These are phyloP conservation scores for Oryza meridionalis DNA, from an alignment of 176 grass and related monocot genomes.

Conservation along the genomic window DNA sequence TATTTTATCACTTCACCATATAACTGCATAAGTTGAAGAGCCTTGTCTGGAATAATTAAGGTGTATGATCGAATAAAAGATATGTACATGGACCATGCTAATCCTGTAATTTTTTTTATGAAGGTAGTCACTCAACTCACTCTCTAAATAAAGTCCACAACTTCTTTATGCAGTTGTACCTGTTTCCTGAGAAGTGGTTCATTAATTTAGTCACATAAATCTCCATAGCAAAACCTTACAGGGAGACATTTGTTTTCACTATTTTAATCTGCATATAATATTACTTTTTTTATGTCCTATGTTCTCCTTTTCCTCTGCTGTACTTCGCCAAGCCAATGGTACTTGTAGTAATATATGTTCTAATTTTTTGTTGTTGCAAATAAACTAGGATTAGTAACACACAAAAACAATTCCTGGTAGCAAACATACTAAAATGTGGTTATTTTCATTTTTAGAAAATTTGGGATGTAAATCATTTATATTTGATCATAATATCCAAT, in stretches of 20 bases:
- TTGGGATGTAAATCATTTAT: neutral
- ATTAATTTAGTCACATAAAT: slow-evolving; percentile 1
- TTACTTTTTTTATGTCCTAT: neutral
- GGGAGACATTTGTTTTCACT: neutral
- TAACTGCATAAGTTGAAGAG: neutral
- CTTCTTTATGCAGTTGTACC: neutral
- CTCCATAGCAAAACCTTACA: neutral
- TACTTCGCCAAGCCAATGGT: neutral
- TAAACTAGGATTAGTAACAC: neutral
- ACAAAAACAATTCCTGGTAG: neutral
- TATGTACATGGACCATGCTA: neutral
- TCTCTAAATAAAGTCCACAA: neutral
- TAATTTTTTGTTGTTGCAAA: neutral
- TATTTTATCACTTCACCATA: slow-evolving; percentile 22
- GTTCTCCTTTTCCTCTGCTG: neutral
- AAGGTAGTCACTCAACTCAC: neutral
- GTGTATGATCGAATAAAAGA: neutral
- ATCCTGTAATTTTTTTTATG: neutral
- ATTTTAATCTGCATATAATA: neutral
- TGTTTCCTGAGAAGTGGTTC: neutral
- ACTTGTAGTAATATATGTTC: neutral
- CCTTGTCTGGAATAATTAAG: slow-evolving; percentile 24
- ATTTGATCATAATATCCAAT: slow-evolving; percentile 17
- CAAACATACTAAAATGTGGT: neutral
- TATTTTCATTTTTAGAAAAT: neutral